Evolutionary conservation across 768 basidiomycete genomes (phyloP).

Genomic region (Pleurotus djamor): DNA sequence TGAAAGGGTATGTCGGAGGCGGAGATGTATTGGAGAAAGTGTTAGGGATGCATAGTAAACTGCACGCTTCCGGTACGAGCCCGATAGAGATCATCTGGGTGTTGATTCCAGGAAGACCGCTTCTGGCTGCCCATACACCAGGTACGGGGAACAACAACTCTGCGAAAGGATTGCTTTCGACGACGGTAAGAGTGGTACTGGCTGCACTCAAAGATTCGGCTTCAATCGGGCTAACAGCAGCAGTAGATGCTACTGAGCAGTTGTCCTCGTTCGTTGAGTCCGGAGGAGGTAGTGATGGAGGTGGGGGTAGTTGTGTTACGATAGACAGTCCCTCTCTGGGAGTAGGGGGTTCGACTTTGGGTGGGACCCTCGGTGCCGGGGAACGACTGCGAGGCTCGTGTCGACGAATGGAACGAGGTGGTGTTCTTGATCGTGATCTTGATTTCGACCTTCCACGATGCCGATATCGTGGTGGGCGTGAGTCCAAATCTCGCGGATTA

Average conservation of each 20-base stretch:
- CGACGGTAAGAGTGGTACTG: background rate
- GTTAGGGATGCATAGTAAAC: background rate
- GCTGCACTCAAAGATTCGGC: background rate
- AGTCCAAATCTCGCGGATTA: background rate
- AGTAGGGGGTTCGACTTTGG: too few species aligned
- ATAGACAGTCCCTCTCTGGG: too few species aligned
- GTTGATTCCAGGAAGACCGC: constrained; percentile 2
- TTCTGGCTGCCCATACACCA: constrained; percentile 10
- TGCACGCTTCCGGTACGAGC: background rate
- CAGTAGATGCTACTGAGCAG: too few species aligned
- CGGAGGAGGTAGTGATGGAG: too few species aligned
- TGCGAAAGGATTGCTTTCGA: background rate
- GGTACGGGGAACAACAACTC: constrained; percentile 3
- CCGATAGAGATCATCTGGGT: constrained; percentile 6
- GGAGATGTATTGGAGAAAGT: background rate
- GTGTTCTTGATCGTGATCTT: too few species aligned
- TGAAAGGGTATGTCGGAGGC: constrained; percentile 4
- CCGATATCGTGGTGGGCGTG: background rate
- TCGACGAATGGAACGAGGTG: background rate
- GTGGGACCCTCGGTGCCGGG: too few species aligned
- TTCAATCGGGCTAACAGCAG: too few species aligned
- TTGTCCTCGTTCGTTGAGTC: too few species aligned
- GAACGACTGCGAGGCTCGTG: too few species aligned
- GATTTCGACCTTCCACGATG: background rate
- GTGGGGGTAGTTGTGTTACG: too few species aligned